A percentile compares a stretch with the other conserved stretches of the same genome.
Conservation (phyloP, 2,329 filamentous ascomycete species). For the Scytalidium lignicola region DNA sequence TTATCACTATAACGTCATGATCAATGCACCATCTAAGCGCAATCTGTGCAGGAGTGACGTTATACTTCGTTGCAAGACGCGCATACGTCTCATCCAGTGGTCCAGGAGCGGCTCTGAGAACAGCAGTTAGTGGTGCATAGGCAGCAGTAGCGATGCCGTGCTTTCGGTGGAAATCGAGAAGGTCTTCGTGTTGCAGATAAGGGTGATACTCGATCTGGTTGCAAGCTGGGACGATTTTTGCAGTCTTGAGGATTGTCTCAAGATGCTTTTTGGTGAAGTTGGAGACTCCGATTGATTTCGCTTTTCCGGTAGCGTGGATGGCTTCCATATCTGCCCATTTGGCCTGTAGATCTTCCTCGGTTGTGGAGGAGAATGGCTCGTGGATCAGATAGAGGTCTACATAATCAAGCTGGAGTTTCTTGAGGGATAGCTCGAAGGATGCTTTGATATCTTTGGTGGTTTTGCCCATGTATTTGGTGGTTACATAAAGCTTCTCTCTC, state of each 20-base stretch:
- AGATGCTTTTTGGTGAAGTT: slow-evolving; percentile 61
- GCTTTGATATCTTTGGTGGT: slow-evolving; percentile 31
- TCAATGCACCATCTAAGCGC: slow-evolving; percentile 57
- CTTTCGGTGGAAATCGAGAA: slow-evolving; percentile 52
- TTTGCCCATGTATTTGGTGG: slow-evolving; percentile 49
- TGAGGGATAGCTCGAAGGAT: slow-evolving; percentile 53
- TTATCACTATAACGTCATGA: slow-evolving; percentile 52
- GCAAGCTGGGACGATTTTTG: slow-evolving; percentile 58
- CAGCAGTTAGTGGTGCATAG: slow-evolving; percentile 51
- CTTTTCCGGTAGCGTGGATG: slow-evolving; percentile 61
- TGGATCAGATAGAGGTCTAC: slow-evolving; percentile 68
- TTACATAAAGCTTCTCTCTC: slow-evolving; percentile 64
- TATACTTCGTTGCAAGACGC: slow-evolving; percentile 51
- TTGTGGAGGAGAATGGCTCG: slow-evolving; percentile 47
- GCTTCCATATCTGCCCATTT: slow-evolving; percentile 58
- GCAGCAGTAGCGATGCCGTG: slow-evolving; percentile 52
- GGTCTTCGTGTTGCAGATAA: slow-evolving; percentile 60
- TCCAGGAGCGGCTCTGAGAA: slow-evolving; percentile 44
- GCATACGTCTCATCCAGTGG: slow-evolving; percentile 48
- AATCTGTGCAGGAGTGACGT: slow-evolving; percentile 49
- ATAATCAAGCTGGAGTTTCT: slow-evolving; percentile 63
- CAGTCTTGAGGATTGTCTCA: slow-evolving; percentile 51
- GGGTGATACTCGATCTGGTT: slow-evolving; percentile 84
- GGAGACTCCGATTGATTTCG: slow-evolving; percentile 69
- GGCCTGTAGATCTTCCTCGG: slow-evolving; percentile 46